Evolutionary conservation across 805 yeast species (phyloP), one percentile per base, ranked within the genome.

Genomic region (Yamadazyma ubonensis): DNA sequence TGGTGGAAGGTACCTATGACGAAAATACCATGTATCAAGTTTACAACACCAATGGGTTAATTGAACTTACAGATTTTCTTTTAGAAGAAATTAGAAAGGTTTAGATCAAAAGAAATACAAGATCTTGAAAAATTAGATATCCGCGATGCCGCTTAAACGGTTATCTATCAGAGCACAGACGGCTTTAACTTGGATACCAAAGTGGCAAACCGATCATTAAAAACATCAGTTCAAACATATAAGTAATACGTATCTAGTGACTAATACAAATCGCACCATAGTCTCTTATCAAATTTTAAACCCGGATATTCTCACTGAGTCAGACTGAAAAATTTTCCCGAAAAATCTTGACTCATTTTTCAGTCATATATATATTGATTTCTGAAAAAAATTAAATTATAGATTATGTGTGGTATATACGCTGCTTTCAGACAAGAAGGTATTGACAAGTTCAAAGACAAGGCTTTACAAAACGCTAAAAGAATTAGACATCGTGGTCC

Each of bases 401-500:
- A 18, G 34, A 30, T 17, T 10, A 93, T 93, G 99, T 93, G 99
- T 83, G 99, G 99, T 71, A 93, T 93, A 58, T 93, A 87, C 61
- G 97, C 97, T 47, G 89, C 95, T 36, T 87, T 76, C 68, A 81
- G 75, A 66, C 91, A 86, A 59, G 83, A 81, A 30, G 85, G 88
- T 50, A 83, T 86, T 45, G 82, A 83, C 53, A 69, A 73, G 40
- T 93, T 86, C 76, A 91, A 90, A 68, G 78, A 82, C 48, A 82
- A 82, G 60, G 98, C 98, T 32, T 75, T 93, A 47, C 95, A 87
- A 63, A 76, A 87, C 62, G 77, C 98, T 47, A 91, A 88, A 67
- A 79, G 90, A 69, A 84, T 91, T 63, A 83, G 99, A 72, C 99
- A 93, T 70, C 83, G 99, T 70, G 99, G 99, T 58, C 99, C 99